These are phyloP conservation scores for Stachybotrys elegans DNA, from an alignment of 2,329 filamentous ascomycete genomes.

Conservation along the genomic window DNA sequence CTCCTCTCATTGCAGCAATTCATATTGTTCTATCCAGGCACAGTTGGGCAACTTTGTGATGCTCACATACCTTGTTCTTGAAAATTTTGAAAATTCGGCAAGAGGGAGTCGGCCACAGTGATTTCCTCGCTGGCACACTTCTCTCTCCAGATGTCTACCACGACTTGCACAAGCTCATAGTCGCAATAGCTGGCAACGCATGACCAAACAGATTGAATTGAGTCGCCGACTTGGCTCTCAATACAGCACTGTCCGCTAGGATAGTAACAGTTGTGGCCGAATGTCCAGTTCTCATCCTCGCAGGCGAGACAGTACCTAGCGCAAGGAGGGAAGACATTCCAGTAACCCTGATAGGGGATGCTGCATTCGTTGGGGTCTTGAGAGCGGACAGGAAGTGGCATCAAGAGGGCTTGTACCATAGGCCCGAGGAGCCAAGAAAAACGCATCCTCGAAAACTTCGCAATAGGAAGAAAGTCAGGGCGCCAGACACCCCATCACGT, in stretches of 20 bases:
- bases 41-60: neutral
- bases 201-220: neutral
- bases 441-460: neutral
- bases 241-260: conserved; percentile 1
- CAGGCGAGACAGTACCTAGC: conserved; percentile 1
- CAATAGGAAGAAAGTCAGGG: neutral
- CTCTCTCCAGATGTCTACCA: neutral
- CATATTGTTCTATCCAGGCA: neutral
- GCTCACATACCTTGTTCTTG: neutral
- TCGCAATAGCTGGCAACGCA: neutral
- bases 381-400: neutral
- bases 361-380: neutral
- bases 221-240: neutral
- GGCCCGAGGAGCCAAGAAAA: neutral
- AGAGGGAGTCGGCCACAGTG: neutral
- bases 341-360: neutral
- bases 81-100: neutral
- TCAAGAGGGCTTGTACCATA: neutral
- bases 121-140: neutral
- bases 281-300: conserved; percentile 1
- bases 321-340: neutral
- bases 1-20: neutral
- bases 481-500: neutral
- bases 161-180: neutral
- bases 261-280: conserved; percentile 4